Evolutionary conservation across 2,329 filamentous ascomycete species (phyloP).

Genomic region (Thermoascus crustaceus): DNA sequence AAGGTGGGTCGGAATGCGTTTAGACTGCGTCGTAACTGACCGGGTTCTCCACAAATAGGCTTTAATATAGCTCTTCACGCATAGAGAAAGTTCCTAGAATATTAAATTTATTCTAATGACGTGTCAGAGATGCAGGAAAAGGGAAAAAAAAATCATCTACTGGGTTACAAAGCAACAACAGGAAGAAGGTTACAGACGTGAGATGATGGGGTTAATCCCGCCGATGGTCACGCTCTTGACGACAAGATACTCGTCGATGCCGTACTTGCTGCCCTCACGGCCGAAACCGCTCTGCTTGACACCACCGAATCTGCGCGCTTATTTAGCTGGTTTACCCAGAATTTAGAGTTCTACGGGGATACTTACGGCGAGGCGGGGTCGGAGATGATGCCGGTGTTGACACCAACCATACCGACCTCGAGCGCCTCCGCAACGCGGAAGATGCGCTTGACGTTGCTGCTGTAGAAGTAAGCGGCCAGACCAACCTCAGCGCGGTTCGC

Average conservation of each 20-base stretch:
- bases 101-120: too few relatives aligned
- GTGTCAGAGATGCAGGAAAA: too few relatives aligned
- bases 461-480: constrained; percentile 34
- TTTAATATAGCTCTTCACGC: too few relatives aligned
- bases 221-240: constrained; percentile 12
- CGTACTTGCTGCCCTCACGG: constrained; percentile 42
- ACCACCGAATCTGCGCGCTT: constrained; percentile 12
- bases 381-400: constrained; percentile 36
- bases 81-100: too few relatives aligned
- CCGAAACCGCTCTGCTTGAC: constrained; percentile 40
- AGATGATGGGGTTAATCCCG: too few relatives aligned
- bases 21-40: too few relatives aligned
- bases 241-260: constrained; percentile 28
- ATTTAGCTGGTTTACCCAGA: not conserved
- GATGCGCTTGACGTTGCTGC: constrained; percentile 51
- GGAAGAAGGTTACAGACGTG: too few relatives aligned
- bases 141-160: too few relatives aligned
- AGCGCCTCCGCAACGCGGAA: constrained; percentile 59
- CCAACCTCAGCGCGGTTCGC: constrained; percentile 25
- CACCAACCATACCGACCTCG: constrained; percentile 78
- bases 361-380: constrained; percentile 35
- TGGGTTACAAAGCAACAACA: too few relatives aligned
- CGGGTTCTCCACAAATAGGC: too few relatives aligned
- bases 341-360: not conserved
- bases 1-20: too few relatives aligned